A percentile compares a stretch with the other conserved stretches of the same genome.
Conservation (phyloP, 768 basidiomycete species). For the Phanerochaete carnosa region DNA sequence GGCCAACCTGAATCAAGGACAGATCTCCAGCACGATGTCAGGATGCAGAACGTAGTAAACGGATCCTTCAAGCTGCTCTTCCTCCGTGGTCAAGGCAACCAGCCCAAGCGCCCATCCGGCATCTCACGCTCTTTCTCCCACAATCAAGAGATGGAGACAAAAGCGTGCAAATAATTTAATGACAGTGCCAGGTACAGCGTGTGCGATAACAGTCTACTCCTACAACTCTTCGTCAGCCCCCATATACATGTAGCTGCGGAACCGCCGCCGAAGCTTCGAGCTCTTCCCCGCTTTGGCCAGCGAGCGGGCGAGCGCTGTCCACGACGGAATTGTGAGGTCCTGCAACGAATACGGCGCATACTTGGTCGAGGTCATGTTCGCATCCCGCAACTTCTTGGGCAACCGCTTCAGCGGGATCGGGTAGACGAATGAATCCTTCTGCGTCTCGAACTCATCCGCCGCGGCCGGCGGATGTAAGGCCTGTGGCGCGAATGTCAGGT, state of each 20-base stretch:
- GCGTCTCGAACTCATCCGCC: slow-evolving; percentile 14
- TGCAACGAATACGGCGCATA: slow-evolving; percentile 69
- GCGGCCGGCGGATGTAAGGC: slow-evolving; percentile 38
- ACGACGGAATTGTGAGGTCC: slow-evolving; percentile 78
- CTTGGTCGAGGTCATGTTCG: slow-evolving; percentile 37
- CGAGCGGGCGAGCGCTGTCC: slow-evolving; percentile 62
- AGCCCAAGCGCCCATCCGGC: not conserved
- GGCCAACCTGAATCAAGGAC: slow-evolving; percentile 2
- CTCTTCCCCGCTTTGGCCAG: slow-evolving; percentile 48
- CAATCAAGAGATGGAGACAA: not conserved
- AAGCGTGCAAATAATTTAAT: not conserved
- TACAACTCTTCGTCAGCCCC: slow-evolving; percentile 25
- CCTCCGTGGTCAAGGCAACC: slow-evolving; percentile 56
- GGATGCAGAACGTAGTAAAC: slow-evolving; percentile 8
- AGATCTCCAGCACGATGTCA: not conserved
- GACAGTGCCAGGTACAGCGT: not conserved
- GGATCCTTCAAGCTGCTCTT: slow-evolving; percentile 18
- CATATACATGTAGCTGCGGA: slow-evolving; percentile 75
- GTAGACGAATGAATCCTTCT: slow-evolving; percentile 32
- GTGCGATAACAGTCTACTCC: not conserved
- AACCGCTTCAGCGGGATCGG: slow-evolving; percentile 57
- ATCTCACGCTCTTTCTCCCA: slow-evolving; percentile 2
- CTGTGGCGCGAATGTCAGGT: slow-evolving; percentile 57
- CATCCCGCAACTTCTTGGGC: slow-evolving; percentile 44
- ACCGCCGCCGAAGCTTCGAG: slow-evolving; percentile 56